A percentile compares a stretch with the other conserved stretches of the same genome.
Evolutionary conservation across 805 yeast species (phyloP).

Genomic region (Tetrapisispora pingtungensis): DNA sequence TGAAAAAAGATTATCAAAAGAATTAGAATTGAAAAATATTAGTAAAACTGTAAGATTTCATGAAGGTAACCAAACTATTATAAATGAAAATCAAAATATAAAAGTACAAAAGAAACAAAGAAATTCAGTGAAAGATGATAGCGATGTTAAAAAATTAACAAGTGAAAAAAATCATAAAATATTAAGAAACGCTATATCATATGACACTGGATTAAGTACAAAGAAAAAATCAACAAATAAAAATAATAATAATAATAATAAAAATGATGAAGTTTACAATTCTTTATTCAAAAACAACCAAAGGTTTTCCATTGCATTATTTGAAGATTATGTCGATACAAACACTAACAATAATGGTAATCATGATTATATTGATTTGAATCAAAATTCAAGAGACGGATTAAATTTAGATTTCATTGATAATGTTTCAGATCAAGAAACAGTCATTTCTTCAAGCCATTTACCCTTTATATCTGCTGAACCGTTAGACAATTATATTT

Average conservation of each 20-base stretch:
- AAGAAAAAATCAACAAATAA: constrained; percentile 2
- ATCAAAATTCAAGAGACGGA: not conserved
- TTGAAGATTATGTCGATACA: constrained; percentile 15
- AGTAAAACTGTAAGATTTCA: not conserved
- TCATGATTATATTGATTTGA: constrained; percentile 3
- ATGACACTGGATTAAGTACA: constrained; percentile 19
- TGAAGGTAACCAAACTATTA: too few relatives aligned
- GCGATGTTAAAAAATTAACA: constrained; percentile 11
- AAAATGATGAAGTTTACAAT: constrained; percentile 3
- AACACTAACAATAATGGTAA: not conserved
- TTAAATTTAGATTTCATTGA: not conserved
- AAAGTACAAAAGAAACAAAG: too few relatives aligned
- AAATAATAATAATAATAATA: constrained; percentile 3
- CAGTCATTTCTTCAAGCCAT: constrained; percentile 16
- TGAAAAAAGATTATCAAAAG: not conserved
- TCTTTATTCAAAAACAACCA: constrained; percentile 26
- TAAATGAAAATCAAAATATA: too few relatives aligned
- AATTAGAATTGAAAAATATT: not conserved
- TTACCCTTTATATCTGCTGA: not conserved
- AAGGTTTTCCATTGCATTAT: constrained; percentile 26
- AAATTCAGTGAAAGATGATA: not conserved
- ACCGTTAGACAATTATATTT: not conserved
- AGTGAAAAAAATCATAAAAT: constrained; percentile 4
- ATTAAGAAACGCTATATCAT: constrained; percentile 20
- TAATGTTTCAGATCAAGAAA: constrained; percentile 18